Conservation (phyloP, 495 filamentous ascomycete species). For the Aspergillus bertholletiae region DNA sequence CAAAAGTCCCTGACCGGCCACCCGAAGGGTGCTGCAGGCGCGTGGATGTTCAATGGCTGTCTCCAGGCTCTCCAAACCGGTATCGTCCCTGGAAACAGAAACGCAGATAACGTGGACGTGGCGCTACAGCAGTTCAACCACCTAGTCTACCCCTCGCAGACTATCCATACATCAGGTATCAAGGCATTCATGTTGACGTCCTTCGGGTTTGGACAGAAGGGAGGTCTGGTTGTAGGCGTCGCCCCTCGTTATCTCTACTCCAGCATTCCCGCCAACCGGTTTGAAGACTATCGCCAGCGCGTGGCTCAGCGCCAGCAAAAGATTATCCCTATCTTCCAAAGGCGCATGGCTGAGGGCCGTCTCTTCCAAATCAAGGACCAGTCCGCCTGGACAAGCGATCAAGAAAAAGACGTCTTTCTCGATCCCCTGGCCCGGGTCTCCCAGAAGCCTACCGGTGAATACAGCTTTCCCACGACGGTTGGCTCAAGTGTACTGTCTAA, state of each 20-base stretch:
- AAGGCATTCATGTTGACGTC: constrained; percentile 98
- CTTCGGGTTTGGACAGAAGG: constrained; percentile 99
- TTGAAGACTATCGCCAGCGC: constrained; percentile 57
- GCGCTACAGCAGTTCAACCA: constrained; percentile 93
- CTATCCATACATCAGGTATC: constrained; percentile 88
- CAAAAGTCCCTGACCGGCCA: constrained; percentile 99
- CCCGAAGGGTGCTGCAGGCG: constrained; percentile 97
- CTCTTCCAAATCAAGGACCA: too few relatives aligned
- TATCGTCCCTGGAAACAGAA: constrained; percentile 92
- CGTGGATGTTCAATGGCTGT: constrained; percentile 98
- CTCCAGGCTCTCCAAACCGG: constrained; percentile 89
- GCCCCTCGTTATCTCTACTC: constrained; percentile 91
- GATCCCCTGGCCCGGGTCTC: too few relatives aligned
- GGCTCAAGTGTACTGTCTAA: too few relatives aligned
- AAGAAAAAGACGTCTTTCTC: too few relatives aligned
- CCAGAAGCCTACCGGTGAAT: too few relatives aligned
- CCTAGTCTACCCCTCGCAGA: constrained; percentile 91
- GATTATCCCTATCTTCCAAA: too few relatives aligned
- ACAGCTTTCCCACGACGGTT: too few relatives aligned
- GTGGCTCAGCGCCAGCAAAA: too few relatives aligned
- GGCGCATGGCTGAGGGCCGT: too few relatives aligned
- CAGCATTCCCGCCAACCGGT: constrained; percentile 58
- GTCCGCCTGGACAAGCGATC: too few relatives aligned
- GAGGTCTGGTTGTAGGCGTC: too few relatives aligned
- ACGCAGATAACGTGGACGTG: constrained; percentile 94